Evolutionary conservation across 257 asterid genomes (phyloP), one percentile per base, ranked within the genome.

Genomic region (Nicotiana sylvestris): DNA sequence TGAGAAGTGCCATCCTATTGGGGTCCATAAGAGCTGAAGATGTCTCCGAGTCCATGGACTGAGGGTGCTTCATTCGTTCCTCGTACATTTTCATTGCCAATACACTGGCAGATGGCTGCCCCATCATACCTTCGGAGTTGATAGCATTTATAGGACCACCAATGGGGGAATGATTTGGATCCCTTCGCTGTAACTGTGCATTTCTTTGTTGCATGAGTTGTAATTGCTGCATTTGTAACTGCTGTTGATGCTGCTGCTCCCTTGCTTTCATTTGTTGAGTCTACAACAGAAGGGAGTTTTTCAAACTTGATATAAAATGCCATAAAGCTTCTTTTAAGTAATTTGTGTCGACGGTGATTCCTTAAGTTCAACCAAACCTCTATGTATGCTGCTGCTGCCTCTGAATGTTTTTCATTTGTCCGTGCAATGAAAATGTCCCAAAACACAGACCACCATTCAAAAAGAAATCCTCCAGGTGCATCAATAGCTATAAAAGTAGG

Each of bases 381-480:
- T 80, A 94, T 94, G 87, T 93, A 96, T 65, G 99, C 94, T 53
- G 98, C 99, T 86, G 98, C 99, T 87, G 99, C 87, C 87, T 96
- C 99, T 17, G 99, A 96, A 87, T 96, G 99, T 91, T 96, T 96
- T 87, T 90, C 99, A 65, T 96, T 96, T 69, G 98, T 94, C 91
- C 99, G 91, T 79, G 99, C 97, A 82, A 96, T 96, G 90, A 93
- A 96, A 80, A 96, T 96, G 87, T 96, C 99, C 99, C 99, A 96
- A 85, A 96, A 94, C 64, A 94, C 98, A 58, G 99, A 96, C 98
- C 99, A 96, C 99, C 99, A 96, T 74, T 96, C 99, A 79, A 93
- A 93, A 49, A 96, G 95, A 91, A 96, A 96, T 78, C 99, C 99
- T 82, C 99, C 99, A 37, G 99, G 99, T 18, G 99, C 99, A 84